Conservation (phyloP, 768 basidiomycete genomes). For the Suillus placidus region DNA sequence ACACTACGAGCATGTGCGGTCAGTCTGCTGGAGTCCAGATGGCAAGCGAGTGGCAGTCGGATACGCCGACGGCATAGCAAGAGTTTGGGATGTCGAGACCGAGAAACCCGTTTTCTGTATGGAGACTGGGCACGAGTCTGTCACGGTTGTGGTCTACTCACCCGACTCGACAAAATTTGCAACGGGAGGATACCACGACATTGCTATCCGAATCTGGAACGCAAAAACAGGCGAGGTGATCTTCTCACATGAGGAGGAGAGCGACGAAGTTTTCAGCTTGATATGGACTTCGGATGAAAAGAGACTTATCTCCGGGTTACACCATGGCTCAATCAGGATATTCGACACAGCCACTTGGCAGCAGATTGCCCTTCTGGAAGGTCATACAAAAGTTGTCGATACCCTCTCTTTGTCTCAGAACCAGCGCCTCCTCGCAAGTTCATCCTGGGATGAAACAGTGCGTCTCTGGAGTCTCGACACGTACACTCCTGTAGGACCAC, state of each 20-base stretch:
- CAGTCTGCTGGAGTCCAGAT: not conserved
- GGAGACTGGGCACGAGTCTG: not conserved
- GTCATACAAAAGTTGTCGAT: not conserved
- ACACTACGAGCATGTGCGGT: not conserved
- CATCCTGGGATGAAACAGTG: not conserved
- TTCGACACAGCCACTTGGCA: not conserved
- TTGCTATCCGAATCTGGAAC: not conserved
- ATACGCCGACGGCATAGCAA: not conserved
- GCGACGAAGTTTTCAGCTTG: not conserved
- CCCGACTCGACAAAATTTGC: not conserved
- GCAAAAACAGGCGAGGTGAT: not conserved
- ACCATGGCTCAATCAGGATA: not conserved
- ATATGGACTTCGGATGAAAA: not conserved
- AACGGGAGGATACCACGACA: not conserved
- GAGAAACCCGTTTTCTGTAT: not conserved
- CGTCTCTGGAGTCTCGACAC: slow-evolving; percentile 2
- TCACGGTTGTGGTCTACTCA: not conserved
- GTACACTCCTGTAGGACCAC: not conserved
- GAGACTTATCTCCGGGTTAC: not conserved
- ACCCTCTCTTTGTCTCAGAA: not conserved
- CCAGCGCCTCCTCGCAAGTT: not conserved
- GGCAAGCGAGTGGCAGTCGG: not conserved
- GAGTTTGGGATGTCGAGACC: not conserved
- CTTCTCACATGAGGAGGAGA: not conserved
- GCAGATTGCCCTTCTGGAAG: not conserved